Base-by-base conservation (phyloP, 179 eudicot species). In the Spergularia azorica region DNA sequence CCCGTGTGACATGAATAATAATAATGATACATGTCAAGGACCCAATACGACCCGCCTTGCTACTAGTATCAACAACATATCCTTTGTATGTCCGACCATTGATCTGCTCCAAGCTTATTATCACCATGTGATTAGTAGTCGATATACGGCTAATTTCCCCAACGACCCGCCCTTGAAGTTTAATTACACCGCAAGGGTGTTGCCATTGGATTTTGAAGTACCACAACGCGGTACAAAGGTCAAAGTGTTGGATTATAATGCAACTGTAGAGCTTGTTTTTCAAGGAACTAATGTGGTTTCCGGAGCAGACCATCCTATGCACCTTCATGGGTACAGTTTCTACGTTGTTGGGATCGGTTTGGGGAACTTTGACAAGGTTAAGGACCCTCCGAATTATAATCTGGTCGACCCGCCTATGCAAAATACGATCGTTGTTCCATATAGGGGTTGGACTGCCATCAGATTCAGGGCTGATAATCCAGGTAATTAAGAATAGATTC, bases 281-380 rank as follows among this genome's bases (percentile, higher is more conserved):
- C 82, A 83, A 72, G 74, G 74, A 14, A 75, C 85, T 4, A 76
- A 62, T 36, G 26, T 79, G 26, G 15, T 79, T 2, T 73, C 67
- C 3, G 69, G 73, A 26, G 66, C 62, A 18, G 85, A 83, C 46
- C 85, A 83, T 76, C 82, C 85, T 0, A 83, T 83, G 80, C 85
- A 83, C 20, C 56, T 83, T 17, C 85, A 83, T 67, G 85, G 85
- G 5, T 76, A 79, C n/a, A 76, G 75, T 18, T 82, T 79, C 32
- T 82, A 82, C n/a, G 79, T 82, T 5, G 82, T 79, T 18, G 85
- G 85, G 36, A 63, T 70, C 3, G 85, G 79, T 0, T 70, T 74
- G 1, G 85, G 82, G 20, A 79, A 21, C 32, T 82, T 82, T 32
- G 36, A 82, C 16, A 66, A 70, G 64, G 69, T 78, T 20, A 75